Base-by-base conservation (phyloP, 2,329 filamentous ascomycete species). In the Diplodia mutila region DNA sequence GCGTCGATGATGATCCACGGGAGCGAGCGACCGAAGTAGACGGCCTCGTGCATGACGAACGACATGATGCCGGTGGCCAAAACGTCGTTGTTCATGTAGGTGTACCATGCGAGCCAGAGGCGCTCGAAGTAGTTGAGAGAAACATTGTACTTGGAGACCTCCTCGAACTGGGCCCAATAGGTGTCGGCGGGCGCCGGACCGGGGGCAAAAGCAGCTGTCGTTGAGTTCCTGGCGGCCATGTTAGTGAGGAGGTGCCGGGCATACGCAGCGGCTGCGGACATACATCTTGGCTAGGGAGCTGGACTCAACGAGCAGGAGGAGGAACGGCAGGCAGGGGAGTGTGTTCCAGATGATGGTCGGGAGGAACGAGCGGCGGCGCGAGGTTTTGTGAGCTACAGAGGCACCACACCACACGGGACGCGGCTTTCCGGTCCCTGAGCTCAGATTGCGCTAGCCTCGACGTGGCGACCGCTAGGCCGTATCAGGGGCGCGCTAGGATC, bases 11-110 rank as follows among this genome's bases (percentile, higher is more conserved):
- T 89, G 73, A 98, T 92, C 89, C 92, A 99, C 1, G 95, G 95
- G 69, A 98, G 78, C 69, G 86, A 91, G 72, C 95, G 90, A 74
- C 95, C 95, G 76, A 98, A 99, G 85, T 99, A 99, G 75, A 99
- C 87, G 49, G 89, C 66, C 81, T 99, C 95, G 84, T 99, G 95
- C 88, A 98, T 92, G 73, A 90, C 82, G 80, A 99, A 99, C 75
- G 93, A 97, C 91, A 98, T 91, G 83, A 99, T 95, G 69, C 95
- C 95, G 3, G 95, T 99, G 69, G 95, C 95, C 70, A 99, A 89
- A 66, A 91, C 90, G 82, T 99, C 95, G 80, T 99, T 99, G 80
- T 97, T 92, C 91, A 98, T 97, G 86, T 90, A 99, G 18, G 94
- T 87, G 80, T 99, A 99, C 94, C 93, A 98, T 49, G 93, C 89